A percentile compares a stretch with the other conserved stretches of the same genome.
These are phyloP conservation scores for Microthlaspi erraticum DNA, from an alignment of 345 rosid genomes.

Conservation along the genomic window DNA sequence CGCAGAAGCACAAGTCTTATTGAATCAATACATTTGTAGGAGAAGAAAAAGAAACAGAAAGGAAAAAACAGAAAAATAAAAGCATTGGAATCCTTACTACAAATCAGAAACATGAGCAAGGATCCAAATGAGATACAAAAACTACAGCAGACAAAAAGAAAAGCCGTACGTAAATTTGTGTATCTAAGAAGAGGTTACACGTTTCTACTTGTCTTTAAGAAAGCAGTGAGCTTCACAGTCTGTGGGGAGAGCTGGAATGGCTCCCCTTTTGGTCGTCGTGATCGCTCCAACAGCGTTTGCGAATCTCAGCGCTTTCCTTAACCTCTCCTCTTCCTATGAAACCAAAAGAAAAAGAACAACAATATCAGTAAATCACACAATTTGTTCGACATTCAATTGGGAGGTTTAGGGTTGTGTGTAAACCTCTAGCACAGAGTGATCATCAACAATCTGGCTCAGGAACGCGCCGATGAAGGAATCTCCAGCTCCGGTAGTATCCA, in stretches of 20 bases:
- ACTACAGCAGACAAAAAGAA: not conserved
- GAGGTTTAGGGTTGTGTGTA: slow-evolving; percentile 19
- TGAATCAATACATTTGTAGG: not conserved
- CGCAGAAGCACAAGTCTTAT: slow-evolving; percentile 1
- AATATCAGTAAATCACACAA: not conserved
- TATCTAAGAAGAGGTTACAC: not conserved
- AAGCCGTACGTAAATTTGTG: not conserved
- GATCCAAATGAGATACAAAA: not conserved
- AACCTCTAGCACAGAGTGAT: slow-evolving; percentile 76
- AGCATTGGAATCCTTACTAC: not conserved
- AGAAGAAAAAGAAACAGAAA: not conserved
- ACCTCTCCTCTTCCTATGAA: slow-evolving; percentile 62
- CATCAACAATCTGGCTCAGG: slow-evolving; percentile 73
- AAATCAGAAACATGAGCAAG: slow-evolving; percentile 15
- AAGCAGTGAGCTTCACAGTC: slow-evolving; percentile 57
- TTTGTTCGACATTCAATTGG: not conserved
- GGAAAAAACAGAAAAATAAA: not conserved
- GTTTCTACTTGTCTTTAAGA: slow-evolving; percentile 45
- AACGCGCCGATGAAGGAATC: slow-evolving; percentile 93
- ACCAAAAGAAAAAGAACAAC: not conserved
- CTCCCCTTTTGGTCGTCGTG: slow-evolving; percentile 95
- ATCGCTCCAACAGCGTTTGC: slow-evolving; percentile 97
- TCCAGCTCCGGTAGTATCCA: slow-evolving; percentile 98
- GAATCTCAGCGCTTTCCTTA: slow-evolving; percentile 73
- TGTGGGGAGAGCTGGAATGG: slow-evolving; percentile 89